phyloP scores from a whole-genome alignment of 2,329 filamentous ascomycete genomes.

The Bipolaris oryzae region DNA sequence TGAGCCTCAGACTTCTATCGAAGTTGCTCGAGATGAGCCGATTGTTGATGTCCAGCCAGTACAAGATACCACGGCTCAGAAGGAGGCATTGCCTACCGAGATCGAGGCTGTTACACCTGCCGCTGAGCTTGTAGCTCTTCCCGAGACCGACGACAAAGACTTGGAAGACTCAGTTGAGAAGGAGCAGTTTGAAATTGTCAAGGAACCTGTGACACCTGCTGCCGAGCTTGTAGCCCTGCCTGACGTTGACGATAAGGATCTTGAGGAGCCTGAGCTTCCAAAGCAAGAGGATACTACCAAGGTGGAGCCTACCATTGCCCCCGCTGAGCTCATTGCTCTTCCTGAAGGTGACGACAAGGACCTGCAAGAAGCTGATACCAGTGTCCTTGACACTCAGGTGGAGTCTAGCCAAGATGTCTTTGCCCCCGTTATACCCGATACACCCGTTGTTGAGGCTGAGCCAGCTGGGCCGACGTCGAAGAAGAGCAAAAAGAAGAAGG shows the following conservation, averaged over 20 bases:
- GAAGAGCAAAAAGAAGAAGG: slow-evolving; percentile 36
- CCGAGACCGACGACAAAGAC: not conserved
- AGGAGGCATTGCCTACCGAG: not conserved
- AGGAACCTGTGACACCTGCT: not conserved
- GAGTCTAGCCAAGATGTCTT: slow-evolving; percentile 13
- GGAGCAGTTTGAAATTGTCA: not conserved
- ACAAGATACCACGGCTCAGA: not conserved
- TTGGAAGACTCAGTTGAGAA: not conserved
- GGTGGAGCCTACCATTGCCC: not conserved
- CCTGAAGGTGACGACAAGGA: slow-evolving; percentile 7
- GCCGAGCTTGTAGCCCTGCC: not conserved
- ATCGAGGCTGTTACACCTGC: not conserved
- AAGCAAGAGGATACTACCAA: not conserved
- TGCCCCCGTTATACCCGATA: not conserved
- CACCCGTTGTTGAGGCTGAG: not conserved
- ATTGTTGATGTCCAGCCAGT: not conserved
- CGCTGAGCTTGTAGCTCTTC: slow-evolving; percentile 6
- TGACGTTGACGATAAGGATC: not conserved
- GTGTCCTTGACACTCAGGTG: not conserved
- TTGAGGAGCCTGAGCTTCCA: not conserved
- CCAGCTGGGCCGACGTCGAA: slow-evolving; percentile 16
- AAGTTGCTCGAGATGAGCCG: not conserved
- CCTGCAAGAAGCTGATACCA: not conserved
- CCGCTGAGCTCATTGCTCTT: slow-evolving; percentile 11
- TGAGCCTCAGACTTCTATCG: not conserved